Evolutionary conservation across 371 early-diverging fungal species (phyloP).

Genomic region (Lichtheimia hyalospora): DNA sequence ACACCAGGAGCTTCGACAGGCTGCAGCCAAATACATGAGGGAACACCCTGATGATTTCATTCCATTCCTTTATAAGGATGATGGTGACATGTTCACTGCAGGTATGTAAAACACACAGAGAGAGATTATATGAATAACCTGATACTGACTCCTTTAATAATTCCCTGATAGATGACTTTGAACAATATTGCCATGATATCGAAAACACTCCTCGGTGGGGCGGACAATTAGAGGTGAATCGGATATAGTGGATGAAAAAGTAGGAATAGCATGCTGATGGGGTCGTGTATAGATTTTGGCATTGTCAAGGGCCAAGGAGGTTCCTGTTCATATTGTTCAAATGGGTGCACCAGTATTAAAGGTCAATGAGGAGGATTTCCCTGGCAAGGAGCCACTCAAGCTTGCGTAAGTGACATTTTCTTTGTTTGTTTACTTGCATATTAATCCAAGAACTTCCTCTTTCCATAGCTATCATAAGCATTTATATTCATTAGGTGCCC

Average conservation of each 20-base stretch:
- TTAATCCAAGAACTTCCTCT: background rate
- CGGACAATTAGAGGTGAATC: slow-evolving; percentile 86
- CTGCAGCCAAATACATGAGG: slow-evolving; percentile 81
- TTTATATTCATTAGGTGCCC: slow-evolving; percentile 90
- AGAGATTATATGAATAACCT: background rate
- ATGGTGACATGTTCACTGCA: slow-evolving; percentile 69
- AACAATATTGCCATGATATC: slow-evolving; percentile 75
- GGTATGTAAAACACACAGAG: slow-evolving; percentile 28
- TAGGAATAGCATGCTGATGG: background rate
- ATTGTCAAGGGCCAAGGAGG: slow-evolving; percentile 66
- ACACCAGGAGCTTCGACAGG: slow-evolving; percentile 63
- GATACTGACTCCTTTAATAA: background rate
- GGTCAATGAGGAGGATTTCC: slow-evolving; percentile 74
- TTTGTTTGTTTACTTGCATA: background rate
- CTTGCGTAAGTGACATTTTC: slow-evolving; percentile 64
- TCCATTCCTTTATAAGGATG: slow-evolving; percentile 83
- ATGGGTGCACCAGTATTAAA: slow-evolving; percentile 72
- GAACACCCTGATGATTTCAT: slow-evolving; percentile 80
- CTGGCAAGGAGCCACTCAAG: slow-evolving; percentile 61
- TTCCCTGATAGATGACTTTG: slow-evolving; percentile 62
- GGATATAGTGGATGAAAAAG: background rate
- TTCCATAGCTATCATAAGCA: slow-evolving; percentile 79
- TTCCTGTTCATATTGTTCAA: slow-evolving; percentile 79
- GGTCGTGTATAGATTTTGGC: slow-evolving; percentile 64
- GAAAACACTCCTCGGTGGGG: slow-evolving; percentile 91